Evolutionary conservation across 768 basidiomycete genomes (phyloP), one percentile per base, ranked within the genome.

Genomic region (Podaxis carcinomalis): DNA sequence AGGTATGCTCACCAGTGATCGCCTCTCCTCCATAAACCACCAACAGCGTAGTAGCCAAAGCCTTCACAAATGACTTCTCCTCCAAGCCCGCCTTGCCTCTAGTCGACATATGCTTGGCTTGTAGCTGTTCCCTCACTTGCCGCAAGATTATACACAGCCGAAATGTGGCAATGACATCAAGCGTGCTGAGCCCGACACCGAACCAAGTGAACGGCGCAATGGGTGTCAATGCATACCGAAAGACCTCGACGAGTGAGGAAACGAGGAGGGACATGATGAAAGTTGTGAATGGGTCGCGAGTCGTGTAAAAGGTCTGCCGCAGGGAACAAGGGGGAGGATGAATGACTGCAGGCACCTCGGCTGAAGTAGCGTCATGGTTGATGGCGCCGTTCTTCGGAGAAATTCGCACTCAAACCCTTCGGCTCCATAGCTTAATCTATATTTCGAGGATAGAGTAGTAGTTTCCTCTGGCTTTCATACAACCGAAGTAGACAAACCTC

Each of bases 1-100:
- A 57, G 47, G 6, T 16, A 16, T 19, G 72, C 83, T 58, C 67
- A 89, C 90, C 82, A 57, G 79, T 78, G 51, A 90, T 74, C 1
- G 84, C 84, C 72, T 92, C 89, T n/a, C 91, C 91, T 7, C 90
- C 90, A 67, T 85, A 92, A 0, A 92, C 89, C 28, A 92, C 85
- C 13, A 84, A 73, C 35, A 89, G 73, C 2, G 85, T 85, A 0
- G 87, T 79, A 4, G 79, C 69, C 16, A 81, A 69, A 64, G 83
- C 84, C 66, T 84, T 82, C 37, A 80, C 77, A 63, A 89, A 86
- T 3, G 88, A 87, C 14, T 74, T 75, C 42, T 76, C 70, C 65
- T 86, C 87, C 9, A 79, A 59, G 3, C 69, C 70, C 6, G 68
- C 63, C 19, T 67, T 70, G 47, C 73, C 74, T 62, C 79, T 77